These are phyloP conservation scores for Phytophthora europaea DNA, from an alignment of 352 stramenopile species.

Conservation along the genomic window DNA sequence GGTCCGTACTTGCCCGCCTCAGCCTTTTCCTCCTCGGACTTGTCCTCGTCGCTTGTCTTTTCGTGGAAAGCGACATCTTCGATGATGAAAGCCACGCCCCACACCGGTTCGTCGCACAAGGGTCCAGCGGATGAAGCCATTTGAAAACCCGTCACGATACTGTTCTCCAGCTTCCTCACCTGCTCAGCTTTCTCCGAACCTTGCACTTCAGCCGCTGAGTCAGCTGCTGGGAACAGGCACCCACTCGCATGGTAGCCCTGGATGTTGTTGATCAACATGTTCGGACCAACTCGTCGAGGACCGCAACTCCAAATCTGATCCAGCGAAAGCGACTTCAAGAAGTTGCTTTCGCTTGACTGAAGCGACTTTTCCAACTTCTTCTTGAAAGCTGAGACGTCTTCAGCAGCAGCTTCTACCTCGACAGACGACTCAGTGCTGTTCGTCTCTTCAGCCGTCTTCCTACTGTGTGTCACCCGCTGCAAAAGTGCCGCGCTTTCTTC, in stretches of 20 bases:
- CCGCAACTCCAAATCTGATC: conserved; percentile 81
- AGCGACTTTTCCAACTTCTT: conserved; percentile 59
- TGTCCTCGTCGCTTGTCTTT: conserved; percentile 41
- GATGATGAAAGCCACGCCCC: conserved; percentile 90
- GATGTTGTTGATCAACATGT: conserved; percentile 85
- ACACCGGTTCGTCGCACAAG: conserved; percentile 92
- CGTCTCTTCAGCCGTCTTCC: conserved; percentile 37
- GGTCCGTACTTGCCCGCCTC: conserved; percentile 69
- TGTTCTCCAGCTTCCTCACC: conserved; percentile 80
- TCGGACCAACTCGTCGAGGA: conserved; percentile 75
- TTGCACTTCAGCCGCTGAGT: background rate
- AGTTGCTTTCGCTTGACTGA: conserved; percentile 52
- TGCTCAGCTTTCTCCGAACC: conserved; percentile 34
- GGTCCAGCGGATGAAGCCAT: conserved; percentile 84
- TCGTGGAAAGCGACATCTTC: conserved; percentile 79
- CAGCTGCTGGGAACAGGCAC: conserved; percentile 23
- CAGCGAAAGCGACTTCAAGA: conserved; percentile 65
- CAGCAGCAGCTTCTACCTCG: conserved; percentile 21
- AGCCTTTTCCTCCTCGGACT: conserved; percentile 28
- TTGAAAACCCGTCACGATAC: conserved; percentile 87
- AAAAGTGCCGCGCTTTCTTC: conserved; percentile 75
- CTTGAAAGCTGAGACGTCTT: conserved; percentile 41
- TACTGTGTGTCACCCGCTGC: conserved; percentile 48
- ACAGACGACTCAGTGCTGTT: conserved; percentile 11
- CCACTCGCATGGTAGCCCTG: conserved; percentile 41